phyloP scores from a whole-genome alignment of 768 basidiomycete genomes.

The Albatrellus ellisii region DNA sequence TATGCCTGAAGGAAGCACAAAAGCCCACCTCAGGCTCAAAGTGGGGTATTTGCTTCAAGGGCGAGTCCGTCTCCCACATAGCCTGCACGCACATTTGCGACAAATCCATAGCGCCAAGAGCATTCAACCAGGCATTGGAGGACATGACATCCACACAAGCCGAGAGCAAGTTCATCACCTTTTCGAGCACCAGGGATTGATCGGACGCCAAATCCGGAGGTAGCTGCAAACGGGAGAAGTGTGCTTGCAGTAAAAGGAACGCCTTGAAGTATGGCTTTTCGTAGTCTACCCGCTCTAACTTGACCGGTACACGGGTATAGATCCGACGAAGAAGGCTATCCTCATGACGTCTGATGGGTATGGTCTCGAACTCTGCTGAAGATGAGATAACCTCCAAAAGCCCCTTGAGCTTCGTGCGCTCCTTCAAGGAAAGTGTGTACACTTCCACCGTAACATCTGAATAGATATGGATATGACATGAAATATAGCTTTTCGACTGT shows the following conservation, averaged over 20 bases:
- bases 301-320: constrained; percentile 95
- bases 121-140: constrained; percentile 90
- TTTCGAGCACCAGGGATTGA: constrained; percentile 77
- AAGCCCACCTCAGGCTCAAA: constrained; percentile 73
- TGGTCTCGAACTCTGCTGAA: constrained; percentile 88
- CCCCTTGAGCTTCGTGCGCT: constrained; percentile 94
- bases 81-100: constrained; percentile 99
- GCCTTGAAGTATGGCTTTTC: constrained; percentile 98
- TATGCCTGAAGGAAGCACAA: not conserved
- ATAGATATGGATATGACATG: constrained; percentile 12
- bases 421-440: constrained; percentile 89
- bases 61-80: constrained; percentile 95
- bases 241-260: constrained; percentile 90
- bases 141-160: constrained; percentile 99
- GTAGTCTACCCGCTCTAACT: constrained; percentile 73
- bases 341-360: constrained; percentile 94
- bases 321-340: constrained; percentile 73
- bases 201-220: constrained; percentile 92
- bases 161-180: constrained; percentile 80
- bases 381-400: constrained; percentile 94
- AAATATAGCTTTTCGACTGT: too few relatives aligned
- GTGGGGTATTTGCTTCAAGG: constrained; percentile 91
- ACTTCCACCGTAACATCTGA: constrained; percentile 94
- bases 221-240: constrained; percentile 86
- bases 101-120: constrained; percentile 92